Conservation (phyloP, 495 filamentous ascomycete genomes). For the Aspergillus indologenus region DNA sequence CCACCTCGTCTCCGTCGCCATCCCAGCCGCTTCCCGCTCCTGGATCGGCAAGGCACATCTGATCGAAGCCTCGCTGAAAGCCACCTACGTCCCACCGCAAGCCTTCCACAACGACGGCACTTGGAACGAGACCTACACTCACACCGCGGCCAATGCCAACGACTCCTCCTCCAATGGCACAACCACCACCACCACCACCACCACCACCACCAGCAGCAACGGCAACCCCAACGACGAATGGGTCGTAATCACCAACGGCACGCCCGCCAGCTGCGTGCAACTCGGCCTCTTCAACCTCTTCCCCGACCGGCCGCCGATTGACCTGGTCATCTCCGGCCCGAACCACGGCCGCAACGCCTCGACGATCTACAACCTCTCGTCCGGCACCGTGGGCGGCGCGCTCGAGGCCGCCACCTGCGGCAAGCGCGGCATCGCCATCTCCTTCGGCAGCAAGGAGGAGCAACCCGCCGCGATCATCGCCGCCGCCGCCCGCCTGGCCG, state of each 20-base stretch:
- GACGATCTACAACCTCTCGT: conserved; percentile 82
- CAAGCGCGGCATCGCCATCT: conserved; percentile 73
- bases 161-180: conserved; percentile 2
- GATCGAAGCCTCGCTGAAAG: conserved; percentile 77
- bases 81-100: conserved; percentile 73
- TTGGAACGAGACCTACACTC: conserved; percentile 30
- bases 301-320: conserved; percentile 65
- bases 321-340: conserved; percentile 85
- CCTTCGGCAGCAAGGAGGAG: conserved; percentile 76
- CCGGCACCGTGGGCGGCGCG: conserved; percentile 87
- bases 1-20: conserved; percentile 84
- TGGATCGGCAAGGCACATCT: conserved; percentile 99
- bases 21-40: conserved; percentile 85
- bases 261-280: conserved; percentile 82
- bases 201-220: neutral
- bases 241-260: conserved; percentile 84
- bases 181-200: conserved; percentile 41
- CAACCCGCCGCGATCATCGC: conserved; percentile 65
- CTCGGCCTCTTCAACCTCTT: conserved; percentile 90
- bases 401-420: conserved; percentile 86
- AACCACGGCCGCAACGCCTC: conserved; percentile 96
- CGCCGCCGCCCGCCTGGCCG: conserved; percentile 64
- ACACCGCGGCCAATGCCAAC: too few species aligned
- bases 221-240: conserved; percentile 42
- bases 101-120: conserved; percentile 55